phyloP scores from a whole-genome alignment of 768 basidiomycete species.

The Exidia glandulosa region DNA sequence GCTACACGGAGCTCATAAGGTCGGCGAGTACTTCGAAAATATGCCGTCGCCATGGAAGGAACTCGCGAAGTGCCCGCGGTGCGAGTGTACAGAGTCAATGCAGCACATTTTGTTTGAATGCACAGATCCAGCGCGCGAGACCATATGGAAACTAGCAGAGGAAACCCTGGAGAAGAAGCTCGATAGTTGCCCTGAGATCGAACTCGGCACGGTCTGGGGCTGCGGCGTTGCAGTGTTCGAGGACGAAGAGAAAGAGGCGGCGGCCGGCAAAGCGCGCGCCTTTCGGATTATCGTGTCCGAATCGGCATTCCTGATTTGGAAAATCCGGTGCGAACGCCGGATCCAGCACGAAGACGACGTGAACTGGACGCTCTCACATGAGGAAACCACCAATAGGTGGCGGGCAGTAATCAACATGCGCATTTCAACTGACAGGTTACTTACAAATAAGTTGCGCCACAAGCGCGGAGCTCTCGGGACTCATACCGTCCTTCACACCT shows the following conservation, averaged over 20 bases:
- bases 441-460: not conserved
- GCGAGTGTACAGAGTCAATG: slow-evolving; percentile 8
- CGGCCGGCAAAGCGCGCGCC: not conserved
- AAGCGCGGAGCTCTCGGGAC: not conserved
- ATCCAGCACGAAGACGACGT: not conserved
- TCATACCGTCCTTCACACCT: not conserved
- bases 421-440: not conserved
- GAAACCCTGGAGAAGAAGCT: slow-evolving; percentile 3
- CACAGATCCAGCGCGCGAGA: slow-evolving; percentile 7
- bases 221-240: not conserved
- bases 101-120: slow-evolving; percentile 15
- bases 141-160: slow-evolving; percentile 8
- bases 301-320: not conserved
- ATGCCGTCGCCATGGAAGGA: slow-evolving; percentile 1
- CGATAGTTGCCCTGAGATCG: no score
- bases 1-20: slow-evolving; percentile 12
- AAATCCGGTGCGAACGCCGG: not conserved
- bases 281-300: not conserved
- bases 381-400: not conserved
- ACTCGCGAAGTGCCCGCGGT: slow-evolving; percentile 5
- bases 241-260: not conserved
- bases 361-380: not conserved
- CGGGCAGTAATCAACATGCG: not conserved
- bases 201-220: not conserved
- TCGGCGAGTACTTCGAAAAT: slow-evolving; percentile 7